phyloP scores from a whole-genome alignment of 192 early-diverging fungal genomes.

The Backusella macrospora region DNA sequence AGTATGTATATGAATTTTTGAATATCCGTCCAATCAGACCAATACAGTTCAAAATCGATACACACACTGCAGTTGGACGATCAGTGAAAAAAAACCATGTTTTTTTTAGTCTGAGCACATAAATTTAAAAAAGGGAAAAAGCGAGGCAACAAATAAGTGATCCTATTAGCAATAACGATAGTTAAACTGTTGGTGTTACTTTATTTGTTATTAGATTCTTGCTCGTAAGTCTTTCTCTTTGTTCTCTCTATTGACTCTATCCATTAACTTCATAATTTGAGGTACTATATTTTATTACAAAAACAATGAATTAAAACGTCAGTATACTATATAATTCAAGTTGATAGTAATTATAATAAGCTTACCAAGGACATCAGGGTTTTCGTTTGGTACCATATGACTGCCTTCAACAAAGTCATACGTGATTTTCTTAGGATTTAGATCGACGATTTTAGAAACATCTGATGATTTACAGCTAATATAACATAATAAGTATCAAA shows the following conservation, averaged over 20 bases:
- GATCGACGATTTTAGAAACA: slow-evolving; percentile 7
- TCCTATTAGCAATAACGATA: no score
- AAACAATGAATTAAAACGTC: neutral
- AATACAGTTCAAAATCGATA: no score
- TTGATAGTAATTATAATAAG: neutral
- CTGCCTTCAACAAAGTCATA: slow-evolving; percentile 33
- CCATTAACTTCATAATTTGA: slow-evolving; percentile 18
- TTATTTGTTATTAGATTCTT: neutral
- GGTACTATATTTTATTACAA: neutral
- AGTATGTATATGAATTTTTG: no score
- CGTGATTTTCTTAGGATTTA: slow-evolving; percentile 21
- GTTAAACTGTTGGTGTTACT: neutral
- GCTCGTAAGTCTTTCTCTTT: neutral
- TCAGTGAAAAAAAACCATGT: no score
- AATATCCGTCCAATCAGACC: neutral
- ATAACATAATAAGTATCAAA: neutral
- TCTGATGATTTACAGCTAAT: slow-evolving; percentile 12
- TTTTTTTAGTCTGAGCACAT: no score
- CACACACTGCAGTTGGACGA: no score
- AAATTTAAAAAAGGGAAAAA: no score
- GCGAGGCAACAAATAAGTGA: no score
- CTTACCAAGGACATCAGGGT: slow-evolving; percentile 45
- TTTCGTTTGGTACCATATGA: slow-evolving; percentile 49
- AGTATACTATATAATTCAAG: neutral
- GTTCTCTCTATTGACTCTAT: neutral